A percentile compares a stretch with the other conserved stretches of the same genome.
phyloP scores from a whole-genome alignment of 805 yeast genomes.

The Wickerhamiella brachini region DNA sequence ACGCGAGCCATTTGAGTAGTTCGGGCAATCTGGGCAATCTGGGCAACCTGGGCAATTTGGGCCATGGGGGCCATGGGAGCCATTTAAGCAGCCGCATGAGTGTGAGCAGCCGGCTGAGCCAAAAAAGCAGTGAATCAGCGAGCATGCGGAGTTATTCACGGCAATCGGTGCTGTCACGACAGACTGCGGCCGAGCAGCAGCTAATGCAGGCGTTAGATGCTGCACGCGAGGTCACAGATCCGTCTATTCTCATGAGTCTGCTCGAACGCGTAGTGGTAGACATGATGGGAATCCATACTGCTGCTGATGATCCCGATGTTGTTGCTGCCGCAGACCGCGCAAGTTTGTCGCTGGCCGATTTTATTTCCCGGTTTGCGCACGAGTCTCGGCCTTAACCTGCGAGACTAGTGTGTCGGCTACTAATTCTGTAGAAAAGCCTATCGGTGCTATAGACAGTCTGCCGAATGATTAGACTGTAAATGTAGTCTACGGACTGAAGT shows the following conservation, averaged over 20 bases:
- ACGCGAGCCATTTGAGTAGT: background rate
- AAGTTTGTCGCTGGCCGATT: conserved; percentile 3
- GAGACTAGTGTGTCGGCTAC: no score
- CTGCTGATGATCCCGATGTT: background rate
- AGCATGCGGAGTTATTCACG: background rate
- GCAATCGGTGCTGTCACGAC: background rate
- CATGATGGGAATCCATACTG: background rate
- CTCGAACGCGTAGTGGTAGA: conserved; percentile 2
- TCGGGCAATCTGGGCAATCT: background rate
- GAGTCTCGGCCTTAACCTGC: background rate
- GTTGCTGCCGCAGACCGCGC: conserved; percentile 2
- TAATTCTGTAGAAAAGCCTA: no score
- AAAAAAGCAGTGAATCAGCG: background rate
- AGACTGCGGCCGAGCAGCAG: conserved; percentile 2
- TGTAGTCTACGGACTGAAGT: no score
- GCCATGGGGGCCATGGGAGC: background rate
- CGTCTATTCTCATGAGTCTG: background rate
- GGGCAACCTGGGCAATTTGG: background rate
- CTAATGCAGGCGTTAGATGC: background rate
- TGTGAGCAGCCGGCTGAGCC: background rate
- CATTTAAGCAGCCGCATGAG: background rate
- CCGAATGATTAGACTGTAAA: no score
- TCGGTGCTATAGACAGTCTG: no score
- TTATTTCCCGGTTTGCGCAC: background rate
- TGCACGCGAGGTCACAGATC: background rate